These are phyloP conservation scores for Capsicum chinense DNA, from an alignment of 257 asterid species.

Conservation along the genomic window DNA sequence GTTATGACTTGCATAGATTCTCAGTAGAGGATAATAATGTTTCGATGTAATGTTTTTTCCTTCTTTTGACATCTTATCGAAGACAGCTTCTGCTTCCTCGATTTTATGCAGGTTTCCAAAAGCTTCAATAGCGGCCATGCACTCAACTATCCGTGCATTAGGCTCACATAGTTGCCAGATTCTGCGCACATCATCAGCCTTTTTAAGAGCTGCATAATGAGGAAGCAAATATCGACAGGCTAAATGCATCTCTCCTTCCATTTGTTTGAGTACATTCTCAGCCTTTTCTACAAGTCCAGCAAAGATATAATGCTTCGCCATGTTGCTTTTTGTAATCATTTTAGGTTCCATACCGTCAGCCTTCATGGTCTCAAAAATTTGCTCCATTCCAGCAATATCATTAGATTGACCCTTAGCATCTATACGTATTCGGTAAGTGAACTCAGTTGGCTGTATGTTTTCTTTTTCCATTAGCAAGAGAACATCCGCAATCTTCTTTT, in stretches of 20 bases:
- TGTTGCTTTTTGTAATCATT: constrained; percentile 35
- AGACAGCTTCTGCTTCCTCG: constrained; percentile 74
- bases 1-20: constrained; percentile 58
- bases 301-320: constrained; percentile 56
- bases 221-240: constrained; percentile 51
- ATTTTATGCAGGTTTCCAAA: constrained; percentile 64
- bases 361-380: constrained; percentile 67
- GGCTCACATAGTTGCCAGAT: constrained; percentile 70
- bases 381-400: constrained; percentile 74
- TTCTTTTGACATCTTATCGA: constrained; percentile 45
- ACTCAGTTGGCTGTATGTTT: constrained; percentile 52
- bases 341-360: constrained; percentile 57
- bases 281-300: constrained; percentile 67
- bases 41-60: constrained; percentile 42
- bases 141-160: constrained; percentile 46
- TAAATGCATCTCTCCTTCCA: constrained; percentile 59
- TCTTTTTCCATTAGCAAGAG: constrained; percentile 74
- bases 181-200: constrained; percentile 62
- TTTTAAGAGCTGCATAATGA: constrained; percentile 68
- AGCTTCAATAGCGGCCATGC: constrained; percentile 64
- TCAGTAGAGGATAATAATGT: constrained; percentile 51
- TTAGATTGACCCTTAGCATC: constrained; percentile 63
- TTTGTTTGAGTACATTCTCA: constrained; percentile 55
- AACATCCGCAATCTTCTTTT: constrained; percentile 67
- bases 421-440: constrained; percentile 63